A percentile compares a stretch with the other conserved stretches of the same genome.
These are phyloP conservation scores for Morella rubra DNA, from an alignment of 306 rosid genomes.

Conservation along the genomic window DNA sequence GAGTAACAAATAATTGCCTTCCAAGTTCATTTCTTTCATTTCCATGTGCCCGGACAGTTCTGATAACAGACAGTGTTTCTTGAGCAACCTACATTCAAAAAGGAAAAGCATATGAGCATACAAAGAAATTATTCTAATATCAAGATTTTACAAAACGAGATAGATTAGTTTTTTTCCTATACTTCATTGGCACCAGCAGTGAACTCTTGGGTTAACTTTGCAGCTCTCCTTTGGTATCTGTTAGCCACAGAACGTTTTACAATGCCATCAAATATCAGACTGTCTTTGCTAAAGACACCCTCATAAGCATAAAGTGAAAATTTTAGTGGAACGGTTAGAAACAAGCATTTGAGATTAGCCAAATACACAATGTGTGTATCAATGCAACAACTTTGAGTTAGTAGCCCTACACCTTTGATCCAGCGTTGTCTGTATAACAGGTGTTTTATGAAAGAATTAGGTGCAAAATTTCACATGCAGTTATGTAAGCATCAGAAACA, in stretches of 20 bases:
- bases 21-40: slow-evolving; percentile 51
- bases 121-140: slow-evolving; percentile 15
- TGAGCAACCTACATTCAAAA: slow-evolving; percentile 56
- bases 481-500: neutral
- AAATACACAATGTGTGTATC: slow-evolving; percentile 1
- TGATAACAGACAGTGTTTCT: slow-evolving; percentile 59
- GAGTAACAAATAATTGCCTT: slow-evolving; percentile 39
- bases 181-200: slow-evolving; percentile 71
- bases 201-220: slow-evolving; percentile 66
- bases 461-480: slow-evolving; percentile 6
- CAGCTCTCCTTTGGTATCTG: slow-evolving; percentile 69
- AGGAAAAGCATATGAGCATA: slow-evolving; percentile 1
- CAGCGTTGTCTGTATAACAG: slow-evolving; percentile 6
- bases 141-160: slow-evolving; percentile 21
- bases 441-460: slow-evolving; percentile 4
- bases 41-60: slow-evolving; percentile 58
- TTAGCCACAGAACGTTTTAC: slow-evolving; percentile 11
- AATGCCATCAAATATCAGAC: slow-evolving; percentile 29
- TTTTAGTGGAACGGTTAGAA: neutral
- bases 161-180: slow-evolving; percentile 28
- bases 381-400: neutral
- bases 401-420: slow-evolving; percentile 2
- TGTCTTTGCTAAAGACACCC: neutral
- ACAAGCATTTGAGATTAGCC: slow-evolving; percentile 12
- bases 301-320: neutral